Base-by-base conservation (phyloP, 2,329 filamentous ascomycete species). In the Sporothrix sp. region DNA sequence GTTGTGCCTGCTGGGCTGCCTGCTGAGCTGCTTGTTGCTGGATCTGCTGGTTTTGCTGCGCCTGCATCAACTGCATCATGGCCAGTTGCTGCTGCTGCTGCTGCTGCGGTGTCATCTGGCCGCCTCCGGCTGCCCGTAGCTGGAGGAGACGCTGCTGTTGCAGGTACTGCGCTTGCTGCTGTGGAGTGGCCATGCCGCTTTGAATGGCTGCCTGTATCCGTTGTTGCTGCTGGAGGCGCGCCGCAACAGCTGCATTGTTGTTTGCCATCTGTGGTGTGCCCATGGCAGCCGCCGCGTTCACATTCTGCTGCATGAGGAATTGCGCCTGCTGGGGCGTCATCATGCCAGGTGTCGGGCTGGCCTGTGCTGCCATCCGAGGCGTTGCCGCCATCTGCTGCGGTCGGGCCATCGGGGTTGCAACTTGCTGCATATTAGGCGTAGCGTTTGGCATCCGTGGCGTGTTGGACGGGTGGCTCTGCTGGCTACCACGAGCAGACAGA, bases 401-500 rank as follows among this genome's bases (percentile, higher is more conserved):
- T 63, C 60, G 71, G 65, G 52, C 76, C 66, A 81, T 74, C 0
- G 81, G 81, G 0, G 81, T 84, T 25, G 72, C 73, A 33, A 54
- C 48, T 21, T 53, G 53, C 42, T 81, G 77, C 11, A 82, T 76
- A 54, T 77, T 79, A 2, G 81, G 81, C 1, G 81, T 84, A 13
- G 76, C 71, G 55, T 72, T 73, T 6, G 74, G 76, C 66, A 83
- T 77, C 11, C 78, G 73, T 23, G 81, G 81, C 9, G 81, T 84
- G n/a, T 74, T 75, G 3, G 76, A 73, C 2, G 72, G 71, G 62
- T 84, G 80, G 57, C 81, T 84, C 60, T 84, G 80, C 59, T 84
- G 81, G 59, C 80, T 84, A 52, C 78, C 76, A 54, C 79, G 74
- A 18, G 77, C 71, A 50, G 76, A 80, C 79, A 83, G 84, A 57